Conservation (phyloP, 352 stramenopile genomes). For the Lagenidium giganteum region DNA sequence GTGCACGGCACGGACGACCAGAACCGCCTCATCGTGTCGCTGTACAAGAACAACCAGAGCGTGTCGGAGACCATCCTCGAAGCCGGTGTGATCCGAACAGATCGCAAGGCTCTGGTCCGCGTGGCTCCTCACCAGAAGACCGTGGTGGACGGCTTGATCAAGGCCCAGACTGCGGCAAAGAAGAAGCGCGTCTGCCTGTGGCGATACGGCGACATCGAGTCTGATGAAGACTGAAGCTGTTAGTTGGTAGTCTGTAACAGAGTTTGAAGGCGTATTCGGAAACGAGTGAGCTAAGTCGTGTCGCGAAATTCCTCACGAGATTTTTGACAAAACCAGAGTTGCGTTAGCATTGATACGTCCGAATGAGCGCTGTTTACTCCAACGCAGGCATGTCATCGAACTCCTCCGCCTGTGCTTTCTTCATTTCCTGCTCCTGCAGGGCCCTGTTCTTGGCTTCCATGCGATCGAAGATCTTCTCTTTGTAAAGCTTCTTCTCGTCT, state of each 20-base stretch:
- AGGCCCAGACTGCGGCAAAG: slow-evolving; percentile 90
- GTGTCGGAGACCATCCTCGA: slow-evolving; percentile 89
- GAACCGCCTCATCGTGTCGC: slow-evolving; percentile 63
- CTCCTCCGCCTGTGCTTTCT: slow-evolving; percentile 56
- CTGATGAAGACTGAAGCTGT: slow-evolving; percentile 85
- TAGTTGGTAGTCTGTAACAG: no score
- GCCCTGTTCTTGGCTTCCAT: slow-evolving; percentile 80
- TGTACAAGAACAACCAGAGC: slow-evolving; percentile 77
- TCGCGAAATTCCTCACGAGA: no score
- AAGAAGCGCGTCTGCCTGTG: slow-evolving; percentile 92
- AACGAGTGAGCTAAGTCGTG: no score
- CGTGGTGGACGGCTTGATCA: slow-evolving; percentile 85
- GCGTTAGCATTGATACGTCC: neutral
- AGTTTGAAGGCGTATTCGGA: no score
- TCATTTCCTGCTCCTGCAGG: slow-evolving; percentile 59
- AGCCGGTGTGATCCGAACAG: slow-evolving; percentile 83
- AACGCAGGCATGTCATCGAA: slow-evolving; percentile 83
- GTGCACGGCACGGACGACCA: slow-evolving; percentile 71
- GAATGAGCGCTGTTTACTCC: slow-evolving; percentile 31
- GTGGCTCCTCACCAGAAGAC: slow-evolving; percentile 68
- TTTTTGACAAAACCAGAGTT: no score
- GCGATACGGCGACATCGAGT: slow-evolving; percentile 96
- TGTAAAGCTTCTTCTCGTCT: slow-evolving; percentile 86
- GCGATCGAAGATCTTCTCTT: slow-evolving; percentile 85
- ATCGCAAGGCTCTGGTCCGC: slow-evolving; percentile 72